Evolutionary conservation across 2,329 filamentous ascomycete genomes (phyloP), one percentile per base, ranked within the genome.

Genomic region (Neonectria coccinea): DNA sequence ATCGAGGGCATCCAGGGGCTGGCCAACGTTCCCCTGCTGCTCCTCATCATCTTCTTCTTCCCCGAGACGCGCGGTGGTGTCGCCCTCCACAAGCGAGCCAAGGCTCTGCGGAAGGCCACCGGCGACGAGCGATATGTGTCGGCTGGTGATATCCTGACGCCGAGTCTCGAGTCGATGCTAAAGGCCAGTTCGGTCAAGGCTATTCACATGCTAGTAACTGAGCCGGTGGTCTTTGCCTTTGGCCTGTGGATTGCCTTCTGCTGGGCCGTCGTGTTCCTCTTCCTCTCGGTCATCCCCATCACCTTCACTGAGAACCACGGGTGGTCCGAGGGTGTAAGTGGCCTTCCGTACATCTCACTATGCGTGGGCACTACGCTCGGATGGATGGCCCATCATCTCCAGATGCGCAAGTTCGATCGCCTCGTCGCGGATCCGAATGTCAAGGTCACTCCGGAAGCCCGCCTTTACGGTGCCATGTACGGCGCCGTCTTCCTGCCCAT

Each of bases 231-330:
- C 22, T 68, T 71, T 51, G 69, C 69, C 1, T 71, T 71, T 27
- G 69, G 69, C 27, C 65, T 71, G 12, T 71, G 69, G 69, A 71
- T 71, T 6, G 69, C 69, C 2, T 71, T 71, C 56, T 71, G 69
- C 42, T 71, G 69, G 69, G 69, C 69, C 22, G 69, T 71, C 2
- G 69, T 71, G 22, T 71, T 71, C 42, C 65, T 71, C 7, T 71
- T 71, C 50, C 69, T 71, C 0, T 71, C 69, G 0, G 69, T 71
- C 2, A 71, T 71, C 4, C 69, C 69, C 4, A 70, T 70, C 10
- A 70, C 68, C 0, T 70, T 70, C 36, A 64, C 65, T 14, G 68
- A 70, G 55, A 48, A 70, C 12, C 68, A 70, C 5, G 68, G 68
- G 0, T 70, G 68, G 68, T 56, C 59, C 1, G 59, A 68, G 11